Base-by-base conservation (phyloP, 2,329 filamentous ascomycete species). In the Pyricularia pennisetigena region DNA sequence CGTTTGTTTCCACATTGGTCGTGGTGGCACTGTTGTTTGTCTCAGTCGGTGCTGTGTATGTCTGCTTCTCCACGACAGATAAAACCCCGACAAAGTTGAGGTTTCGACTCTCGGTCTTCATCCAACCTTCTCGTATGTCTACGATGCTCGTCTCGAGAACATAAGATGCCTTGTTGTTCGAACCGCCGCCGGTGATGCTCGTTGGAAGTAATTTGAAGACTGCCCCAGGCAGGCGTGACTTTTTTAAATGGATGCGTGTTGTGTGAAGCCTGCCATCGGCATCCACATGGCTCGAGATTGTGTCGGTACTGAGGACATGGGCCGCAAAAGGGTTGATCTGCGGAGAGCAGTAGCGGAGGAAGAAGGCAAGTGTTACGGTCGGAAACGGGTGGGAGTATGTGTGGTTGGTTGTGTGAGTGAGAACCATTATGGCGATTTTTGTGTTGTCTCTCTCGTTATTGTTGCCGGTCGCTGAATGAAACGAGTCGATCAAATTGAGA, bases 281-380 rank as follows among this genome's bases (percentile, higher is more conserved):
- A 78, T 94, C 91, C 78, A 92, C 86, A 77, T 85, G 82, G 71
- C 88, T 90, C 65, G 87, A 86, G 77, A 95, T 92, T 74, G 91
- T 93, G 78, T 95, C 92, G 78, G 91, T 93, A 75, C 90, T 92
- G 73, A 93, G 82, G 67, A 95, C 92, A 80, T 95, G 92, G 71
- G 86, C 88, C 72, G 89, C 89, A 81, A 94, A 94, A 7, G 92
- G 92, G 75, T 94, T 95, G 72, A 86, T 80, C 72, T 86, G 82
- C 32, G 85, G 84, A 5, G 85, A 87, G 69, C 91, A 93, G 80
- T 95, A 95, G 72, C 92, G 91, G 66, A 95, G 89, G 80, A 94
- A 95, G 84, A 93, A 95, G 80, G 92, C 92, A 78, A 95, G 89
- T 65, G 91, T 93, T 70, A 95, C 92, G 77, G 91, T 91, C 70